These are phyloP conservation scores for Cordia subcordata DNA, from an alignment of 257 asterid genomes.

Conservation along the genomic window DNA sequence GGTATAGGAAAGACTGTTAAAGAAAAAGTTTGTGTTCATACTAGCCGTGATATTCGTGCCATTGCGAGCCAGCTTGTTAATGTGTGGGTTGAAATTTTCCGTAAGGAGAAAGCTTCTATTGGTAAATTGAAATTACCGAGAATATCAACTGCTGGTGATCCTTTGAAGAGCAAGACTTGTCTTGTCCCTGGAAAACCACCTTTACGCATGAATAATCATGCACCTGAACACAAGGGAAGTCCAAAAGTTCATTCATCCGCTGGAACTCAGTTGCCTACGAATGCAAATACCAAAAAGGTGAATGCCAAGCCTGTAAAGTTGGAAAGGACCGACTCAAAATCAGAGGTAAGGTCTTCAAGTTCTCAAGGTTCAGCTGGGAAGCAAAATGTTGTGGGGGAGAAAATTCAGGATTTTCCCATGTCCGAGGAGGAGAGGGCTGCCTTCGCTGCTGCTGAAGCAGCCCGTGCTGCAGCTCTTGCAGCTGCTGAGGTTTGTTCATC, in stretches of 20 bases:
- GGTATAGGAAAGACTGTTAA: conserved; percentile 96
- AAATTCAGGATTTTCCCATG: conserved; percentile 44
- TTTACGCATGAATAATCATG: conserved; percentile 35
- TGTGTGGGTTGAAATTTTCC: conserved; percentile 92
- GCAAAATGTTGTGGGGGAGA: conserved; percentile 40
- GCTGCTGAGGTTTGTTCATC: conserved; percentile 85
- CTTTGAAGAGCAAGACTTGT: conserved; percentile 45
- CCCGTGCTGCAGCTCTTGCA: conserved; percentile 86
- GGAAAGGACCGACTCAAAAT: conserved; percentile 36
- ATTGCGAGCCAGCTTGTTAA: conserved; percentile 97
- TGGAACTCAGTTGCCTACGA: conserved; percentile 29
- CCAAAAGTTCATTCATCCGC: conserved; percentile 25
- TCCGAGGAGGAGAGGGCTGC: conserved; percentile 94
- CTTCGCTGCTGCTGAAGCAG: conserved; percentile 88
- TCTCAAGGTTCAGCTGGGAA: conserved; percentile 53
- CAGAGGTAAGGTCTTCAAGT: conserved; percentile 45
- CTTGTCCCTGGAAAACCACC: conserved; percentile 71
- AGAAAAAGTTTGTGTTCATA: conserved; percentile 94
- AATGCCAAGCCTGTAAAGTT: conserved; percentile 31
- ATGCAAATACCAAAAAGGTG: conserved; percentile 36
- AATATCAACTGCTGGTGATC: conserved; percentile 43
- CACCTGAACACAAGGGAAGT: conserved; percentile 35
- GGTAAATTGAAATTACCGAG: conserved; percentile 52
- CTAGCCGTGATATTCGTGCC: conserved; percentile 99
- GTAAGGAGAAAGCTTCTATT: conserved; percentile 89